Base-by-base conservation (phyloP, 2,329 filamentous ascomycete species). In the Cladosporium sp. region DNA sequence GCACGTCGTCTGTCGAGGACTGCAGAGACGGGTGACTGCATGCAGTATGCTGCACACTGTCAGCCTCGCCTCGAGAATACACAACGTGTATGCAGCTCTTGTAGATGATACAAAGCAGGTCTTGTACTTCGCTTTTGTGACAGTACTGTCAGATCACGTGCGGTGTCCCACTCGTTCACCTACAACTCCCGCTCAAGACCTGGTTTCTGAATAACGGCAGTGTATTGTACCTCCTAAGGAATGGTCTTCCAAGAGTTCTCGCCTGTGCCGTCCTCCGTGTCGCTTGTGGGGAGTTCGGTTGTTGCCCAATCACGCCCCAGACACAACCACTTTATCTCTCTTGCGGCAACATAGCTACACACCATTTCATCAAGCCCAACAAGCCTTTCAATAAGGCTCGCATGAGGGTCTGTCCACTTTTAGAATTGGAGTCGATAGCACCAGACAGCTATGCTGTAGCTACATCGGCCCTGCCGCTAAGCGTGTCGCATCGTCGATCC, bases 331-430 rank as follows among this genome's bases (percentile, higher is more conserved):
- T 13, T 23, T 53, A n/a, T 26, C 48, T 53, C 48, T 53, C 30
- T 32, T 54, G 28, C 51, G 26, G 26, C 7, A 2, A 30, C 16
- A 54, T 30, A 30, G 30, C 51, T 54, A 21, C 54, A 57, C 54
- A 57, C 54, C 54, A 39, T 39, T 32, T 39, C 54, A 30, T 34
- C 54, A 25, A 57, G 32, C n/a, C 32, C 54, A 8, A 34, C 11
- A 39, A 57, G 30, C 30, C 54, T 57, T 25, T 21, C 54, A 57
- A 39, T 57, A 57, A 57, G 32, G 54, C 54, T 57, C 32, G 54
- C 54, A 57, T 57, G 32, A 36, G 32, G 32, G 16, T 54, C 5
- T 11, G 5, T 53, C 26, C 51, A 54, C 30, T 30, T 54, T 32
- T 6, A n/a, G 51, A 54, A 18, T 21, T 14, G 51, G 21, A 3